Evolutionary conservation across 108 stramenopile genomes (phyloP), one percentile per base, ranked within the genome.

Genomic region (Skeletonema marinoi): DNA sequence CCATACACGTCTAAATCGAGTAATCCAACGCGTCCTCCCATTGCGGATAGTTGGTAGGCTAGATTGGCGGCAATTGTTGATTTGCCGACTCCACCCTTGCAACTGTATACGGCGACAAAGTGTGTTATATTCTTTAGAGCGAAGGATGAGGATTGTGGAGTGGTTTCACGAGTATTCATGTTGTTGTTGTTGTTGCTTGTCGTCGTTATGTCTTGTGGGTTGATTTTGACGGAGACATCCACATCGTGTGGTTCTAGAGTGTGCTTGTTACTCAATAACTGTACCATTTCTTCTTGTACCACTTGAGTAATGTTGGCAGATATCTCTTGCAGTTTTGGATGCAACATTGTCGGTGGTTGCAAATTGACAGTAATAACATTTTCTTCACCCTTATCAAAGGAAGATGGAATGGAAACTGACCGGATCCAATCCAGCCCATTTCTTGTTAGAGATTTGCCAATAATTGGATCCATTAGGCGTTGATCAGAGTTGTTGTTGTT

Each of bases 21-120:
- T n/a, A 99, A 68, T 17, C 98, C 99, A 9, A 99, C 88, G n/a
- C 85, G 73, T 10, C 89, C 91, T 14, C 97, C 97, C 75, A 87
- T 68, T 30, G 86, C 74, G 4, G 96, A 89, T 8, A 99, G 89
- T 70, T 97, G 93, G 74, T 92, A 98, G n/a, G 99, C 99, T 13
- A 99, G 90, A 76, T 99, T 98, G 38, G 94, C 89, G 4, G 98
- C 97, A 25, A 98, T 88, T 5, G 99, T 99, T 32, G 95, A 96
- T 74, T 99, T 99, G 48, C 99, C 99, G 8, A 99, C 99, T 7
- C 99, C 99, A 30, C 99, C 99, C 82, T 92, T 94, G 69, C 95
- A 96, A 68, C 91, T 91, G 78, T 95, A 95, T 16, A 97, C 96
- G 44, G 93, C 94, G 7, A 97, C 35, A 70, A 90, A 89, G 71